These are phyloP conservation scores for Claviceps africana DNA, from an alignment of 2,329 filamentous ascomycete species.

Conservation along the genomic window DNA sequence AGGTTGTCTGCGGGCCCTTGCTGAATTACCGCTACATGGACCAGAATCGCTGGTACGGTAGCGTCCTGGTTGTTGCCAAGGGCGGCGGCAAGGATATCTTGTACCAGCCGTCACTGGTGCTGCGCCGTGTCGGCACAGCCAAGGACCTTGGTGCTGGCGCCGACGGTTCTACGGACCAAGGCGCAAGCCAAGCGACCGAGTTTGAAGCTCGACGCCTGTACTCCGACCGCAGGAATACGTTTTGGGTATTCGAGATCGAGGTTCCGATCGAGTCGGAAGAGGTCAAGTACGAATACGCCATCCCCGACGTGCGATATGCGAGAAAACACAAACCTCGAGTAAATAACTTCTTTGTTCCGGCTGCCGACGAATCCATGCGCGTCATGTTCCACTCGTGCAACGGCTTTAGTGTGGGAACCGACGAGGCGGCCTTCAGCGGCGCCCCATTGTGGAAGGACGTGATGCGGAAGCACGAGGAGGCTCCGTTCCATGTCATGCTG, in stretches of 20 bases:
- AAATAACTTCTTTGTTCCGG: conserved; percentile 77
- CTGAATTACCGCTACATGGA: conserved; percentile 69
- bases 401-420: conserved; percentile 80
- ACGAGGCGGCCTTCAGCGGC: conserved; percentile 75
- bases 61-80: conserved; percentile 67
- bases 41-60: conserved; percentile 64
- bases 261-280: conserved; percentile 61
- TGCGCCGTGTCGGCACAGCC: conserved; percentile 29
- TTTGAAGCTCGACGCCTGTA: conserved; percentile 38
- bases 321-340: conserved; percentile 39
- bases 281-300: conserved; percentile 63
- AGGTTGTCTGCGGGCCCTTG: conserved; percentile 58
- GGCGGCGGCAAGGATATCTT: conserved; percentile 50
- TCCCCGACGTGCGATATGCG: conserved; percentile 51
- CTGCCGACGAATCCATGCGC: conserved; percentile 75
- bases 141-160: conserved; percentile 8
- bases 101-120: conserved; percentile 41
- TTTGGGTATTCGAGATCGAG: conserved; percentile 80
- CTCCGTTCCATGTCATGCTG: conserved; percentile 89
- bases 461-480: conserved; percentile 60
- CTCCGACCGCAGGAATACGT: conserved; percentile 59
- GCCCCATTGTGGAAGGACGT: conserved; percentile 95
- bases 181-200: conserved; percentile 28
- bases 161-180: conserved; percentile 10
- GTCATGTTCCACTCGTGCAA: conserved; percentile 99